Evolutionary conservation across 371 early-diverging fungal genomes (phyloP), one percentile per base, ranked within the genome.

Genomic region (Nosema muscidifuracis): DNA sequence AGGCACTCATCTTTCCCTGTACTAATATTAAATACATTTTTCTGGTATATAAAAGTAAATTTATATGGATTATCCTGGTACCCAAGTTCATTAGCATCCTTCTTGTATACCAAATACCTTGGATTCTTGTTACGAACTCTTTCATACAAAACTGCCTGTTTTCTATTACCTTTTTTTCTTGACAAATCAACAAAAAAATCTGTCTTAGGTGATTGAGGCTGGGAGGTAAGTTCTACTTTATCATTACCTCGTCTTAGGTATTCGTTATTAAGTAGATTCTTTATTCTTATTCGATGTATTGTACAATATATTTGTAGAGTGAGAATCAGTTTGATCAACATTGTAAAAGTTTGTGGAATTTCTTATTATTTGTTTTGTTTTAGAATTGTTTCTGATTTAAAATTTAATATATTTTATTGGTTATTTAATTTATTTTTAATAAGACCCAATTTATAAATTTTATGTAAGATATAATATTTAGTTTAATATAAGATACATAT

Each of bases 161-260:
- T 47, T 13, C 3, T 47, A 47, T 13, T 13, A 4, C 47, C 47
- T n/a, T 12, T 12, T 47, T 4, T 47, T 10, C n/a, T n/a, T 10
- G 47, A n/a, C n/a, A 47, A 12, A 12, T 47, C 47, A n/a, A 47
- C n/a, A 47, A 47, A 47, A 47, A 47, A 47, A 47, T 47, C 47
- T 20, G 20, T 20, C n/a, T 47, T 47, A n/a, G 47, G 47, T 4
- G 47, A 6, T 12, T 47, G 4, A 4, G 4, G 4, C 3, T 47
- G 4, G 3, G 3, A 10, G 3, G 47, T 47, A n/a, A 47, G 20
- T 12, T n/a, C 47, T 47, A 47, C n/a, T 10, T 47, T n/a, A n/a
- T 20, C 20, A 47, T 4, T 6, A 10, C 47, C n/a, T 20, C 47
- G 4, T 47, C 3, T 4, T 47, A 47, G n/a, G n/a, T 47, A 47